These are phyloP conservation scores for Calvatia gigantea DNA, from an alignment of 768 basidiomycete genomes.

Conservation along the genomic window DNA sequence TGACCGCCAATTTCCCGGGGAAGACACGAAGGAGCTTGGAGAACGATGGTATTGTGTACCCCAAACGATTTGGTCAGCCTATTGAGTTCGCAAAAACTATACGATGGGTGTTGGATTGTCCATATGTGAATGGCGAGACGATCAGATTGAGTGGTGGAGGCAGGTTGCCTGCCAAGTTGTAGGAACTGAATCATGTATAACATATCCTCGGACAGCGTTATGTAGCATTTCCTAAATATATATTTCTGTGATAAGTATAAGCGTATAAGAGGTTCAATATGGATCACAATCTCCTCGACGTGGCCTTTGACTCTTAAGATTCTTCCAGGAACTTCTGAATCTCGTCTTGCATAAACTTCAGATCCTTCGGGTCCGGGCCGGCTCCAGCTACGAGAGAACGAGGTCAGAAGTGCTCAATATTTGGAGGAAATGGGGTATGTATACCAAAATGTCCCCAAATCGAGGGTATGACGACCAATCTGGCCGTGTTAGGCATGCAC, in stretches of 20 bases:
- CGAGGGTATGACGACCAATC: conserved; percentile 49
- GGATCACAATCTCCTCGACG: too few relatives aligned
- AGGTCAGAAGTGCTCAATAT: neutral
- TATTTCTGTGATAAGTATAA: too few relatives aligned
- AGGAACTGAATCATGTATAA: conserved; percentile 3
- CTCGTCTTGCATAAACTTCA: conserved; percentile 38
- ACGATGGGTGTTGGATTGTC: conserved; percentile 44
- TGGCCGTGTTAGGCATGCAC: conserved; percentile 35
- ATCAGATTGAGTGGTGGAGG: conserved; percentile 44
- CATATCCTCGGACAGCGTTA: neutral
- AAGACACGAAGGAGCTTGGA: conserved; percentile 35
- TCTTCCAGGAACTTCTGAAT: conserved; percentile 45
- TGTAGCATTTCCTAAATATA: too few relatives aligned
- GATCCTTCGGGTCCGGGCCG: conserved; percentile 35
- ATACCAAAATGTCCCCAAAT: conserved; percentile 57
- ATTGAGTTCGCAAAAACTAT: conserved; percentile 50
- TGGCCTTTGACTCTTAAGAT: neutral
- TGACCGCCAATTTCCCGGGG: conserved; percentile 34
- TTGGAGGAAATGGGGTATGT: conserved; percentile 13
- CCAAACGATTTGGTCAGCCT: conserved; percentile 43
- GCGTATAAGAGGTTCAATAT: too few relatives aligned
- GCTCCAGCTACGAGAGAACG: conserved; percentile 34
- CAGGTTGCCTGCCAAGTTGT: conserved; percentile 35
- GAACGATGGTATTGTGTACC: conserved; percentile 39
- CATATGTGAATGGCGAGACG: conserved; percentile 54